Evolutionary conservation across 768 basidiomycete genomes (phyloP).

Genomic region (Suillus occidentalis): DNA sequence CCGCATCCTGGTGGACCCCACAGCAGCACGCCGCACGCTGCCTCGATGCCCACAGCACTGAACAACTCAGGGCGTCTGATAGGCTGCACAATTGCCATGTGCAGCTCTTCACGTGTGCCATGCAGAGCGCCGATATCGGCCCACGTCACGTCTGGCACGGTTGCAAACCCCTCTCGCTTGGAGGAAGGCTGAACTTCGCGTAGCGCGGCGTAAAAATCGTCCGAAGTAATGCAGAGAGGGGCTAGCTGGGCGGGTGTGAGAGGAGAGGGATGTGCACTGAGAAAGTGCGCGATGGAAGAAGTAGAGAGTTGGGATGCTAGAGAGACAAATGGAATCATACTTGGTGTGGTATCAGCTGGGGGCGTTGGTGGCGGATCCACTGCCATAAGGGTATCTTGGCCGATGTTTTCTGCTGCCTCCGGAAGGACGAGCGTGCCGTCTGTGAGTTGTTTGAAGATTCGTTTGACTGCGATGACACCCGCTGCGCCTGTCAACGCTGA

Average conservation of each 20-base stretch:
- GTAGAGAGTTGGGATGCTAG: slow-evolving; percentile 43
- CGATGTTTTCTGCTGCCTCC: slow-evolving; percentile 26
- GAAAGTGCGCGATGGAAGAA: slow-evolving; percentile 86
- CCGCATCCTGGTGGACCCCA: slow-evolving; percentile 99
- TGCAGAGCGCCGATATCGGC: slow-evolving; percentile 92
- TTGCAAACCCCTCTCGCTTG: slow-evolving; percentile 96
- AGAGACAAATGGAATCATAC: slow-evolving; percentile 34
- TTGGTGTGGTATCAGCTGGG: slow-evolving; percentile 20
- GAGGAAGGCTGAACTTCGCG: slow-evolving; percentile 92
- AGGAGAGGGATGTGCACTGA: slow-evolving; percentile 81
- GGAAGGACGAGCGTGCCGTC: slow-evolving; percentile 63
- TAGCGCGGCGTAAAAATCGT: slow-evolving; percentile 83
- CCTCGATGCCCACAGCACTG: slow-evolving; percentile 82
- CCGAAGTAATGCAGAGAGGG: slow-evolving; percentile 75
- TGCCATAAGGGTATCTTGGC: slow-evolving; percentile 35
- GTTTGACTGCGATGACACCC: slow-evolving; percentile 93
- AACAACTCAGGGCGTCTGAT: slow-evolving; percentile 90
- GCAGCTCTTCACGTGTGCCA: slow-evolving; percentile 82
- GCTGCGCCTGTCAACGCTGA: slow-evolving; percentile 87
- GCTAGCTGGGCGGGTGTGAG: slow-evolving; percentile 76
- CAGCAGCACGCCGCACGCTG: slow-evolving; percentile 90
- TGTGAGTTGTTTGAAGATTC: slow-evolving; percentile 84
- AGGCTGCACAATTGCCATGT: slow-evolving; percentile 97
- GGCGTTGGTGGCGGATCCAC: slow-evolving; percentile 31
- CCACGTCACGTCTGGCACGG: slow-evolving; percentile 96